A percentile compares a stretch with the other conserved stretches of the same genome.
phyloP scores from a whole-genome alignment of 257 asterid genomes.

The Thymus quinquecostatus region DNA sequence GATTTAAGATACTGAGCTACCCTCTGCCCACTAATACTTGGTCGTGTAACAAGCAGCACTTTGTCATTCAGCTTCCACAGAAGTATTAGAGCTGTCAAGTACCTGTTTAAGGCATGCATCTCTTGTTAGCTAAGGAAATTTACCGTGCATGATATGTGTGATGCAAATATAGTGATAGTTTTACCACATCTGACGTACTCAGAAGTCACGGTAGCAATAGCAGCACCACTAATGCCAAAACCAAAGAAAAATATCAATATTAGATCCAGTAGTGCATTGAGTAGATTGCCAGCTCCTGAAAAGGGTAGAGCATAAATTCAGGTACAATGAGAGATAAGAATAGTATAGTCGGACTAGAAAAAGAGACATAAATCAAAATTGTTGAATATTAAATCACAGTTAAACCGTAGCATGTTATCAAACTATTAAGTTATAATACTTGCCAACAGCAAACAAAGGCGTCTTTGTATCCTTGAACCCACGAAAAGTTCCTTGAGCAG shows the following conservation, averaged over 20 bases:
- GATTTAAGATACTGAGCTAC: slow-evolving; percentile 74
- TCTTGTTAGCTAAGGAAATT: slow-evolving; percentile 18
- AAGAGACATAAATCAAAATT: neutral
- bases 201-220: slow-evolving; percentile 88
- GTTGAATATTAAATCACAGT: neutral
- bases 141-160: slow-evolving; percentile 22
- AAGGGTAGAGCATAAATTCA: slow-evolving; percentile 27
- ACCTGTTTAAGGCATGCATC: slow-evolving; percentile 52
- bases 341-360: slow-evolving; percentile 15
- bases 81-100: slow-evolving; percentile 77
- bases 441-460: slow-evolving; percentile 91
- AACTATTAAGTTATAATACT: slow-evolving; percentile 22
- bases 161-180: slow-evolving; percentile 49
- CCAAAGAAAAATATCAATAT: slow-evolving; percentile 66
- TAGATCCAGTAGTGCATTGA: slow-evolving; percentile 76
- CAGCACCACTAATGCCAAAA: slow-evolving; percentile 90
- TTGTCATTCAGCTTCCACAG: slow-evolving; percentile 73
- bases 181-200: slow-evolving; percentile 97
- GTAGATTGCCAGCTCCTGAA: slow-evolving; percentile 84
- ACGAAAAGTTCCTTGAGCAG: slow-evolving; percentile 95
- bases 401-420: neutral
- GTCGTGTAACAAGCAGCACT: slow-evolving; percentile 62
- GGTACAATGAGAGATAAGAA: slow-evolving; percentile 26
- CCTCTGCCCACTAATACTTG: slow-evolving; percentile 67
- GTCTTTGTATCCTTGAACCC: slow-evolving; percentile 98